Base-by-base conservation (phyloP, 805 yeast species). In the Saturnispora zaruensis region DNA sequence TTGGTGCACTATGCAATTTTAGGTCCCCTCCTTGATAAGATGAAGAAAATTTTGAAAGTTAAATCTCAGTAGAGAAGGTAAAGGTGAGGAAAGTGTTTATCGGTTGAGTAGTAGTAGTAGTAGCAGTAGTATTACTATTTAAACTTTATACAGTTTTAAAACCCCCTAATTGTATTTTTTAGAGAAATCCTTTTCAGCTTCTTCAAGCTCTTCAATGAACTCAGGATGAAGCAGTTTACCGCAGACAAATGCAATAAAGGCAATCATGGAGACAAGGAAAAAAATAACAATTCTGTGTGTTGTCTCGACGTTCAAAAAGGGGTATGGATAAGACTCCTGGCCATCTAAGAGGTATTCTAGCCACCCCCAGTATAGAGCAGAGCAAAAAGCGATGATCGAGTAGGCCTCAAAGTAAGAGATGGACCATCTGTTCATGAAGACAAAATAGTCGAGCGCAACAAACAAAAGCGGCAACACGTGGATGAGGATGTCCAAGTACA, bases 381-480 rank as follows among this genome's bases (percentile, higher is more conserved):
- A 72, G 18, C 80, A 59, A 0, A 54, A 32, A 2, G 65, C 51
- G 21, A 77, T 68, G 6, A 73, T 55, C 0, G 59, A 30, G 42
- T 79, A 66, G 0, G 81, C 80, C 2, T 64, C 57, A 6, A 57
- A 44, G 5, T 62, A 56, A 4, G 61, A 55, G 2, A 68, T 54
- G 2, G 69, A 61, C 72, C 78, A 73, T 44, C 65, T 58, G 13
- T 73, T 71, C 77, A 78, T 70, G 63, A 75, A 70, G 45, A 76
- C 55, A 60, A 78, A 74, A 58, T 77, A 82, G 57, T 84, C 88
- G 8, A 70, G 52, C 4, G 72, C 58, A 41, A 82, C 67, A n/a
- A 76, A 71, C 1, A 72, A 53, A 20, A 78, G 66, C 1, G 90
- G 91, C 58, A 78, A 61, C 28, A 79, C 63, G 63, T 84, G 90